These are phyloP conservation scores for Zymoseptoria ardabiliae DNA, from an alignment of 2,329 filamentous ascomycete species.

Conservation along the genomic window DNA sequence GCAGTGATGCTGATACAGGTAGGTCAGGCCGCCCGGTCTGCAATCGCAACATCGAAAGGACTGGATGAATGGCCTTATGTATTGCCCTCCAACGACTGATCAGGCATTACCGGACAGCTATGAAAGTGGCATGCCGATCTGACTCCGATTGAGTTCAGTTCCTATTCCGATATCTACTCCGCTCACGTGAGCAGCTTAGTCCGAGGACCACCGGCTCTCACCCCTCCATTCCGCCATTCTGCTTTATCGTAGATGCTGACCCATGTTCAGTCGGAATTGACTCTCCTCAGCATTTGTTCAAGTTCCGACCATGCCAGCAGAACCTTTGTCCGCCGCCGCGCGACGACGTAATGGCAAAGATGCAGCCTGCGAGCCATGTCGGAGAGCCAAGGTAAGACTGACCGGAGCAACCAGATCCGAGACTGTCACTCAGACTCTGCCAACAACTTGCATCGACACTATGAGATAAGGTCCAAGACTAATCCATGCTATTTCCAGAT, in stretches of 20 bases:
- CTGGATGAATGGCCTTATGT: neutral
- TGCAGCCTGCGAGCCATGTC: slow-evolving; percentile 17
- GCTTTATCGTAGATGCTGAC: neutral
- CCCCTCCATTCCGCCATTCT: neutral
- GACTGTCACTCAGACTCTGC: neutral
- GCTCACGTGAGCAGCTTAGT: neutral
- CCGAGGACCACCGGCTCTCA: neutral
- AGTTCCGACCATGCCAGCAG: neutral
- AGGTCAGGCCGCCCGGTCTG: too few species aligned
- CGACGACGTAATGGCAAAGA: slow-evolving; percentile 15
- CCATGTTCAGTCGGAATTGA: neutral
- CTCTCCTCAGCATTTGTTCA: neutral
- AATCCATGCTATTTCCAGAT: neutral
- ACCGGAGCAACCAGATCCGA: slow-evolving; percentile 6
- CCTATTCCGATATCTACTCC: neutral
- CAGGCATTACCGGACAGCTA: neutral
- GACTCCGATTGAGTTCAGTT: neutral
- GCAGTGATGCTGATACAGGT: too few species aligned
- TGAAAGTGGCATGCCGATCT: neutral
- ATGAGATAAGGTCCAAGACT: neutral
- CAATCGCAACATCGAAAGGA: too few species aligned
- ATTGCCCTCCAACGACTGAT: neutral
- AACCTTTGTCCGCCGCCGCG: slow-evolving; percentile 1
- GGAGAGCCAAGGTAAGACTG: slow-evolving; percentile 14
- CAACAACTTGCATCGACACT: neutral